Conservation (phyloP, 2,329 filamentous ascomycete species). For the Phaeosphaeria sp. region DNA sequence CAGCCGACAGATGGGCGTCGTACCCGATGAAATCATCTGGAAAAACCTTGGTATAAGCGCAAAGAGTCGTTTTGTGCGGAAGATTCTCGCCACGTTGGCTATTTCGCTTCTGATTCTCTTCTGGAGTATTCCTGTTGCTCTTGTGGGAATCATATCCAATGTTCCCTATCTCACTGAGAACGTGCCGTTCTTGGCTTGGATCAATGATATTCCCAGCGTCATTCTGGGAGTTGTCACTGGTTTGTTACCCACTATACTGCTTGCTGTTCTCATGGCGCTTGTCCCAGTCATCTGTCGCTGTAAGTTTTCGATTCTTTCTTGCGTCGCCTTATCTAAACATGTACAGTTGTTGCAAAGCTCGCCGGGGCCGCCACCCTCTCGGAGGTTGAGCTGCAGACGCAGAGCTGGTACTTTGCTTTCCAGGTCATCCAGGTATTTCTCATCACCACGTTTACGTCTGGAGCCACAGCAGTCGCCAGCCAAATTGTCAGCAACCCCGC, state of each 20-base stretch:
- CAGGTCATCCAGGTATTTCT: slow-evolving; percentile 92
- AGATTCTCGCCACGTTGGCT: slow-evolving; percentile 44
- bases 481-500: slow-evolving; percentile 68
- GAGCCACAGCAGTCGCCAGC: slow-evolving; percentile 66
- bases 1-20: slow-evolving; percentile 51
- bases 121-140: slow-evolving; percentile 53
- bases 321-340: neutral
- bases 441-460: slow-evolving; percentile 80
- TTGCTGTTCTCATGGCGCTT: slow-evolving; percentile 54
- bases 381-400: slow-evolving; percentile 72
- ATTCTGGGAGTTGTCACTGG: slow-evolving; percentile 54
- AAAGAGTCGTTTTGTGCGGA: slow-evolving; percentile 36
- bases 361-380: slow-evolving; percentile 41
- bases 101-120: slow-evolving; percentile 52
- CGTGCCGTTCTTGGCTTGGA: slow-evolving; percentile 50
- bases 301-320: neutral
- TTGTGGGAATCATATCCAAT: slow-evolving; percentile 53
- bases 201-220: slow-evolving; percentile 48
- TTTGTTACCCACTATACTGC: slow-evolving; percentile 51
- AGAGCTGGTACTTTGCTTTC: slow-evolving; percentile 91
- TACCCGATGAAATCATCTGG: slow-evolving; percentile 56
- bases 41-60: slow-evolving; percentile 50
- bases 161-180: slow-evolving; percentile 50
- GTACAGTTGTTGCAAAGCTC: neutral
- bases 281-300: slow-evolving; percentile 51